A percentile compares a stretch with the other conserved stretches of the same genome.
phyloP scores from a whole-genome alignment of 352 stramenopile species.

The Globisporangium barbulae region DNA sequence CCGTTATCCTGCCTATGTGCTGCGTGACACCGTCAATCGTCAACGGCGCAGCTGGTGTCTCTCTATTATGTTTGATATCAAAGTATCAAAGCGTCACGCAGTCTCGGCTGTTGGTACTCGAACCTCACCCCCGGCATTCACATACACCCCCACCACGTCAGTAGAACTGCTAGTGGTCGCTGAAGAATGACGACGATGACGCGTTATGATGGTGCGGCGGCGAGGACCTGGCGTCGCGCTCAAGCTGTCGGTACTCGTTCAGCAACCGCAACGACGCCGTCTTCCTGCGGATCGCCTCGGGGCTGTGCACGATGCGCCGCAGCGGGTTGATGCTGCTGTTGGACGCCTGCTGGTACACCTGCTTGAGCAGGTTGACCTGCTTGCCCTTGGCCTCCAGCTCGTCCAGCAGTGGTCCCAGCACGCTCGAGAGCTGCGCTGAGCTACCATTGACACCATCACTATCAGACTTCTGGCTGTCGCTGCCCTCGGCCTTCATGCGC shows the following conservation, averaged over 20 bases:
- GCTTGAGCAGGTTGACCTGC: slow-evolving; percentile 63
- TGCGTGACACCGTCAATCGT: not conserved
- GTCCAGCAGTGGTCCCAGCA: slow-evolving; percentile 44
- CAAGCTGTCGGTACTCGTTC: slow-evolving; percentile 63
- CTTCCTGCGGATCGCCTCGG: slow-evolving; percentile 56
- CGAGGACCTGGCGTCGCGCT: slow-evolving; percentile 33
- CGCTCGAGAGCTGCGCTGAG: slow-evolving; percentile 36
- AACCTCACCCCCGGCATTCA: not conserved
- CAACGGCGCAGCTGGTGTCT: not conserved
- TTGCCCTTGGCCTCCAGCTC: slow-evolving; percentile 66
- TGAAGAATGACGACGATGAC: slow-evolving; percentile 19
- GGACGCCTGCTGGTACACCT: slow-evolving; percentile 52
- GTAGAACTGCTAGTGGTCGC: slow-evolving; percentile 20
- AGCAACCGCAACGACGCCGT: slow-evolving; percentile 61
- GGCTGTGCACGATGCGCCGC: slow-evolving; percentile 45
- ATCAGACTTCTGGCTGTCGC: not conserved
- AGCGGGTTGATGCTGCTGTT: slow-evolving; percentile 60
- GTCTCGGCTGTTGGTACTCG: not conserved
- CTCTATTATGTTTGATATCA: not conserved
- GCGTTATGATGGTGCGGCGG: not conserved
- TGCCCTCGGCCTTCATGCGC: slow-evolving; percentile 30
- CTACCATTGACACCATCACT: slow-evolving; percentile 3
- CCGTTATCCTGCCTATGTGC: not conserved
- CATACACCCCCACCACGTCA: not conserved
- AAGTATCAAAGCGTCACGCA: not conserved